Conservation (phyloP, 129 eudicot genomes). For the Pittosporum tobira region DNA sequence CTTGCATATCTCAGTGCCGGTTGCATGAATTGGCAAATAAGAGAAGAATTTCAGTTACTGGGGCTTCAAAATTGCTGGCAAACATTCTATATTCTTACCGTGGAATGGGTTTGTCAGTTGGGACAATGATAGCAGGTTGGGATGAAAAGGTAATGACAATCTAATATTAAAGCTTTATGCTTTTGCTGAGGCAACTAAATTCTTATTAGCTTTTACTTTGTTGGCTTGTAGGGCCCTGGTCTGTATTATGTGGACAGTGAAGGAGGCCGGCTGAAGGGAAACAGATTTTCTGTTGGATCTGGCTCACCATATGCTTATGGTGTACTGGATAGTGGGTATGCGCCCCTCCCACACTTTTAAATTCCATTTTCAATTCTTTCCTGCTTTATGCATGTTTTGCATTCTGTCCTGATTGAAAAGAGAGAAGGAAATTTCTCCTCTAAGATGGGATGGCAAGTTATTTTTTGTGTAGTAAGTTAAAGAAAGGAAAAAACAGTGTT, state of each 20-base stretch:
- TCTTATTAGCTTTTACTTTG: neutral
- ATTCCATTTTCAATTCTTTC: neutral
- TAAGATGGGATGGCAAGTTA: neutral
- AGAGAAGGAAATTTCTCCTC: neutral
- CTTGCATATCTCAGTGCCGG: conserved; percentile 47
- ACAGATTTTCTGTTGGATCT: conserved; percentile 92
- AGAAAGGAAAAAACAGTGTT: neutral
- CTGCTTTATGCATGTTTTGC: conserved; percentile 4
- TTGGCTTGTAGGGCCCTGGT: conserved; percentile 75
- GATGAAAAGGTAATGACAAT: conserved; percentile 61
- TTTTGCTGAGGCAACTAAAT: neutral
- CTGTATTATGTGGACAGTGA: conserved; percentile 97
- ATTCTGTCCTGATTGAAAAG: neutral
- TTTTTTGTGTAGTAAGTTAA: neutral
- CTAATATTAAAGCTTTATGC: neutral
- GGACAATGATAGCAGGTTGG: conserved; percentile 97
- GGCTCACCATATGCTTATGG: conserved; percentile 99
- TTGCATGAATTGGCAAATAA: conserved; percentile 84
- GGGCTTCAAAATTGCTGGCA: conserved; percentile 85
- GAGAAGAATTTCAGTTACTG: conserved; percentile 88
- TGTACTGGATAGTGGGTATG: conserved; percentile 90
- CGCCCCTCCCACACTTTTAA: neutral
- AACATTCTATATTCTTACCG: conserved; percentile 81
- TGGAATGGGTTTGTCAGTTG: conserved; percentile 94
- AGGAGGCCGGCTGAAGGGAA: conserved; percentile 97